Evolutionary conservation across 129 eudicot species (phyloP).

Genomic region (Heracleum sosnowskyi): DNA sequence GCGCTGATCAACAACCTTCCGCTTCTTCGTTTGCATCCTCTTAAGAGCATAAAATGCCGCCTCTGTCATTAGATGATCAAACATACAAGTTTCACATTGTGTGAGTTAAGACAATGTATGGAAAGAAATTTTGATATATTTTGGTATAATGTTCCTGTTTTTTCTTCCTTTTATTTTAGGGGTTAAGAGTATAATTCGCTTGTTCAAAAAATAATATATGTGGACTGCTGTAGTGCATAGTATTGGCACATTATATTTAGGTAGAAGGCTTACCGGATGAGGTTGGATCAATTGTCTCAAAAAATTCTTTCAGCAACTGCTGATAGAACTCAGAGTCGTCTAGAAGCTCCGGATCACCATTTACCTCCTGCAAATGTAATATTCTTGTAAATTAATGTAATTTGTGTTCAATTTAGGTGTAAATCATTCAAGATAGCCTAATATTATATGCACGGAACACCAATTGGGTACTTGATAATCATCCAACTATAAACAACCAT

Average conservation of each 20-base stretch:
- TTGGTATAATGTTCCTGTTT: background rate
- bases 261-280: constrained; percentile 56
- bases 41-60: constrained; percentile 76
- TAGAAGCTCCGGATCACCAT: constrained; percentile 90
- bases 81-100: too few relatives aligned
- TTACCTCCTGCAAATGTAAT: constrained; percentile 32
- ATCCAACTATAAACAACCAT: background rate
- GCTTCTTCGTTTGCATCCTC: constrained; percentile 72
- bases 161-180: background rate
- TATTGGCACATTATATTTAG: background rate
- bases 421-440: background rate
- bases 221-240: background rate
- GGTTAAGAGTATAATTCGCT: background rate
- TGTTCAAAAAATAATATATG: background rate
- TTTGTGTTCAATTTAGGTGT: background rate
- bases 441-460: background rate
- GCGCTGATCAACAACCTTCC: constrained; percentile 80
- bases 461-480: background rate
- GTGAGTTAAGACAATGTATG: background rate
- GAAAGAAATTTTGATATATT: background rate
- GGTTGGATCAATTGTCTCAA: constrained; percentile 67
- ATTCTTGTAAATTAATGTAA: background rate
- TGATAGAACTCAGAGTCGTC: constrained; percentile 88
- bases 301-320: constrained; percentile 76
- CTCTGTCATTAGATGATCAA: constrained; percentile 33